phyloP scores from a whole-genome alignment of 192 early-diverging fungal species.

The Kickxella alabastrina region DNA sequence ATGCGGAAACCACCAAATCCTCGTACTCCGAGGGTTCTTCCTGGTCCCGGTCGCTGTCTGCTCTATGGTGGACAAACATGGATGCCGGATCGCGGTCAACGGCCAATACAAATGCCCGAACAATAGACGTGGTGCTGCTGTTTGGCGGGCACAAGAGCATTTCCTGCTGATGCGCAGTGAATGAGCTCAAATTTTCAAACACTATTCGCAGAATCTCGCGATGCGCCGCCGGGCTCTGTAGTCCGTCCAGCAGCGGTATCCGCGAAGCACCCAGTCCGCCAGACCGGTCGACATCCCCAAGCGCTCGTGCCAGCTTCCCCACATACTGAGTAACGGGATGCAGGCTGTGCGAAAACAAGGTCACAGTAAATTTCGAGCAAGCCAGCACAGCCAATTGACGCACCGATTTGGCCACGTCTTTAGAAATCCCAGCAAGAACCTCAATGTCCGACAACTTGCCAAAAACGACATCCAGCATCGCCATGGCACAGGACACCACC shows the following conservation, averaged over 20 bases:
- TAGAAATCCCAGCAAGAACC: neutral
- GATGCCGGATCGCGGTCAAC: slow-evolving; percentile 25
- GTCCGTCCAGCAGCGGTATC: slow-evolving; percentile 14
- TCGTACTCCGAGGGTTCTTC: slow-evolving; percentile 20
- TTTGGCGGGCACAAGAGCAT: slow-evolving; percentile 5
- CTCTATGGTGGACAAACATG: too few species aligned
- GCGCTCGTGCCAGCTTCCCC: neutral
- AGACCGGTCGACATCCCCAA: too few species aligned
- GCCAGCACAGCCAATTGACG: slow-evolving; percentile 9
- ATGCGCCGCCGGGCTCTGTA: slow-evolving; percentile 8
- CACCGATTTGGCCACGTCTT: slow-evolving; percentile 4
- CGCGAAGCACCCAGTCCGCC: too few species aligned
- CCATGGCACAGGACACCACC: slow-evolving; percentile 6
- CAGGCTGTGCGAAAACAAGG: slow-evolving; percentile 10
- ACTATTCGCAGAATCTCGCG: slow-evolving; percentile 23
- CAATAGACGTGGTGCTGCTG: slow-evolving; percentile 1
- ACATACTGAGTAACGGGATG: slow-evolving; percentile 7
- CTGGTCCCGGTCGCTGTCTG: too few species aligned
- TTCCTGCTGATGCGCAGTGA: slow-evolving; percentile 22
- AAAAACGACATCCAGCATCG: slow-evolving; percentile 23
- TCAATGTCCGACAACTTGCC: slow-evolving; percentile 12
- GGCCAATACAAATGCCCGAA: slow-evolving; percentile 18
- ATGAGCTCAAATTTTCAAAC: slow-evolving; percentile 9
- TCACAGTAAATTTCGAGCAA: slow-evolving; percentile 12
- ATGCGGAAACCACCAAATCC: slow-evolving; percentile 6